These are phyloP conservation scores for Alternaria atra DNA, from an alignment of 2,329 filamentous ascomycete genomes.

Conservation along the genomic window DNA sequence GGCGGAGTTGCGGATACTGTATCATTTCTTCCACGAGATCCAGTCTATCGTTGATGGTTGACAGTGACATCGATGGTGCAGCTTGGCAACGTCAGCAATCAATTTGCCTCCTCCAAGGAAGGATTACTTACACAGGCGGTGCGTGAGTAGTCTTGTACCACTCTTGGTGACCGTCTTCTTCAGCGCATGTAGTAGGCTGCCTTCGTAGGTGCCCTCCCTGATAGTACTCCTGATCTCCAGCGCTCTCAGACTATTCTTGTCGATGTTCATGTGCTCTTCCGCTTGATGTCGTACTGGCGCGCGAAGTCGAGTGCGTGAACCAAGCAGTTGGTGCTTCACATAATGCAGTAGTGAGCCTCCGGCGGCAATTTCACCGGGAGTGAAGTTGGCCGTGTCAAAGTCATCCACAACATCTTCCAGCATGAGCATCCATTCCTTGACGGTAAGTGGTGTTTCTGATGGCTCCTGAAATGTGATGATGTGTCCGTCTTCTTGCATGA, in stretches of 20 bases:
- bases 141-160: conserved; percentile 81
- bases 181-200: conserved; percentile 89
- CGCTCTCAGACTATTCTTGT: conserved; percentile 88
- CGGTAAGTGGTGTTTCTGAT: conserved; percentile 54
- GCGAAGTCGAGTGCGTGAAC: conserved; percentile 81
- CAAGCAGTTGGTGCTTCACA: conserved; percentile 79
- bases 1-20: conserved; percentile 70
- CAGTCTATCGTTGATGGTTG: conserved; percentile 79
- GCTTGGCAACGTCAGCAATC: conserved; percentile 52
- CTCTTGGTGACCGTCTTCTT: conserved; percentile 90
- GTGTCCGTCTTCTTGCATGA: conserved; percentile 79
- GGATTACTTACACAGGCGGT: conserved; percentile 74
- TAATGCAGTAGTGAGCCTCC: conserved; percentile 86
- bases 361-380: conserved; percentile 74
- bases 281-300: conserved; percentile 78
- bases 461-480: conserved; percentile 75
- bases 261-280: conserved; percentile 85
- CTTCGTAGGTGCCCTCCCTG: conserved; percentile 78
- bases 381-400: conserved; percentile 66
- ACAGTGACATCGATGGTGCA: conserved; percentile 86
- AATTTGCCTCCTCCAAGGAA: fast-evolving
- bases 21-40: conserved; percentile 83
- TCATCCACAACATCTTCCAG: conserved; percentile 75
- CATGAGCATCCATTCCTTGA: conserved; percentile 76
- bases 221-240: conserved; percentile 90